Base-by-base conservation (phyloP, 1,139 yeast species). In the Sugiyamaella grinbergsii region DNA sequence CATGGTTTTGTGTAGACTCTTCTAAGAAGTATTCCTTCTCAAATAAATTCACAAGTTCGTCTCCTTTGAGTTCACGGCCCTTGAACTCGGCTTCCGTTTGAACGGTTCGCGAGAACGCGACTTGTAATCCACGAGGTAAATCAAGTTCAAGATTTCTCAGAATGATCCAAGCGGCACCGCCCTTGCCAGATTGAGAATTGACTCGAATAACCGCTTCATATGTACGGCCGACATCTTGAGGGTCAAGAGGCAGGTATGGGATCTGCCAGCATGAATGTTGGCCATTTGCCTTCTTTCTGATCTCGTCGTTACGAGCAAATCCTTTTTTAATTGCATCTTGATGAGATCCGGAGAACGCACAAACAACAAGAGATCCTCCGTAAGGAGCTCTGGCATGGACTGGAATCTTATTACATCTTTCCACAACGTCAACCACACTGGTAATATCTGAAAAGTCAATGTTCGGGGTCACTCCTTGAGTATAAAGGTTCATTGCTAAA, bases 251-350 rank as follows among this genome's bases (percentile, higher is more conserved):
- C 65, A 93, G 78, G 74, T 93, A 93, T 42, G 98, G 98, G 58
- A 93, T 80, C 64, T 81, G 80, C 98, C 98, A 91, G 54, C 58
- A 54, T 50, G 67, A 53, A 40, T 53, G 57, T 24, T 51, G 54
- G 26, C 46, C 52, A 16, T 19, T 41, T 13, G 49, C 34, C 47
- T 52, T 49, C 44, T 50, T 42, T 33, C 52, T 47, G 29, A 47
- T 55, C 38, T 54, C 58, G 37, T 76, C 77, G 66, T 85, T 83
- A 39, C 76, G 70, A 52, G 79, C 76, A 73, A 93, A 91, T 38
- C 98, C 98, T 75, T 93, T 93, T 74, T 93, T 93, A 73, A 93
- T 93, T 46, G 98, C 98, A 70, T 93, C 98, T 75, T 93, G 98
- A 71, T 93, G 98, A 37, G 96, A 88, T 10, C 98, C 98, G 51